Evolutionary conservation across 2,329 filamentous ascomycete genomes (phyloP), one percentile per base, ranked within the genome.

Genomic region (Stachybotrys chlorohalonatus): DNA sequence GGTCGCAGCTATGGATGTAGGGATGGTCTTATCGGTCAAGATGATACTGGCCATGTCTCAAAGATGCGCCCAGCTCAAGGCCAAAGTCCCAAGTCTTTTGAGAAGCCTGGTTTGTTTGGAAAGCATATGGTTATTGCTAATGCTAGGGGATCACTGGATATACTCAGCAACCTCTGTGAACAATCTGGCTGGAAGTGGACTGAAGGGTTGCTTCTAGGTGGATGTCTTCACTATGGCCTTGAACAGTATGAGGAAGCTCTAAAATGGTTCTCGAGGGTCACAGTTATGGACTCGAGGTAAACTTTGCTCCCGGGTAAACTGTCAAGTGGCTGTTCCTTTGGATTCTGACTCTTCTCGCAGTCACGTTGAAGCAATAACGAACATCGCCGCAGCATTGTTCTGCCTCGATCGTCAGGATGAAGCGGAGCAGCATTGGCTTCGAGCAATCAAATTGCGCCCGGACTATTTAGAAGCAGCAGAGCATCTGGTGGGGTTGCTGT

Each of bases 401-500:
- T 91, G 91, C 55, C 79, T 97, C 9, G 85, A 90, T 57, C 85
- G 87, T 56, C 87, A 87, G 56, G 81, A 87, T 51, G 93, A 97
- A 64, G 94, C 94, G 7, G 87, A 96, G 66, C 80, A 84, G 55
- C 82, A 91, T 65, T 99, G 94, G 94, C 77, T 87, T 59, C 83
- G 82, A 57, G 91, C 91, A n/a, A 84, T 97, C 31, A 88, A 85
- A 65, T 75, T 89, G 55, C 85, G 89, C 8, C 94, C 94, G 0
- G 88, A 85, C 65, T 95, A 95, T 70, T 88, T 99, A 55, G 94
- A 99, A 72, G 92, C 94, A 7, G 90, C 94, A 3, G 94, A 99
- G 68, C 92, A 97, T 73, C 80, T 99, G 1, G 89, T 97, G 32
- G 90, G 91, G 1, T 75, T 97, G 50, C 71, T 97, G 16, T 96